Evolutionary conservation across 352 stramenopile genomes (phyloP).

Genomic region (Phytophthora pistaciae): DNA sequence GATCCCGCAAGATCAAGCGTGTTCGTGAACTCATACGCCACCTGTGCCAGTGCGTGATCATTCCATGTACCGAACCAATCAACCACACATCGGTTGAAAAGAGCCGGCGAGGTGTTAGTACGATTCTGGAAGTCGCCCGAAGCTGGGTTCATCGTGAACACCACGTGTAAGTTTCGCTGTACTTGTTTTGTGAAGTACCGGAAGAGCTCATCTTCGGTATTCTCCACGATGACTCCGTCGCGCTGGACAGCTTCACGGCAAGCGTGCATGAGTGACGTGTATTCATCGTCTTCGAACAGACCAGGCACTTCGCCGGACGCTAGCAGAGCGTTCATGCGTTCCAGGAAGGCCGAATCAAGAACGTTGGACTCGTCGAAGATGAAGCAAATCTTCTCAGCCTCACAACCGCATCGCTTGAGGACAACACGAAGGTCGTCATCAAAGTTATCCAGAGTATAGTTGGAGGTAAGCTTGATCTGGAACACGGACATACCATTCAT

Average conservation of each 20-base stretch:
- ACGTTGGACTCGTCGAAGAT: constrained; percentile 99
- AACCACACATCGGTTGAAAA: constrained; percentile 99
- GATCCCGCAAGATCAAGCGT: constrained; percentile 95
- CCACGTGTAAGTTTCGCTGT: constrained; percentile 99
- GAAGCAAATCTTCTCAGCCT: constrained; percentile 99
- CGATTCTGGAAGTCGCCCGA: constrained; percentile 96
- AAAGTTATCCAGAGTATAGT: constrained; percentile 99
- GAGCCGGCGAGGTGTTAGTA: constrained; percentile 98
- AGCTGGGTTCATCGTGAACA: constrained; percentile 99
- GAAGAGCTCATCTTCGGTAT: constrained; percentile 96
- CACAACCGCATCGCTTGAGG: constrained; percentile 97
- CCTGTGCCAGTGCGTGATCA: constrained; percentile 97
- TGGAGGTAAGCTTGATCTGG: constrained; percentile 99
- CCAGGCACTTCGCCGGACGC: constrained; percentile 99
- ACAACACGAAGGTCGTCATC: constrained; percentile 99
- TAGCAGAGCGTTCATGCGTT: constrained; percentile 99
- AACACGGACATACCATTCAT: constrained; percentile 99
- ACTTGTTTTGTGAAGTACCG: constrained; percentile 98
- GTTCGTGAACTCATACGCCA: constrained; percentile 98
- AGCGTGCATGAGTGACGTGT: constrained; percentile 96
- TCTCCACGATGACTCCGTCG: constrained; percentile 90
- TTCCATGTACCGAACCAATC: constrained; percentile 99
- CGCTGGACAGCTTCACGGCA: constrained; percentile 96
- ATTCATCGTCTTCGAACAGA: constrained; percentile 99
- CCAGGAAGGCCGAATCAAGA: constrained; percentile 98